Evolutionary conservation across 1,284 basidiomycete genomes (phyloP), one percentile per base, ranked within the genome.

Genomic region (Tremellales sp.): DNA sequence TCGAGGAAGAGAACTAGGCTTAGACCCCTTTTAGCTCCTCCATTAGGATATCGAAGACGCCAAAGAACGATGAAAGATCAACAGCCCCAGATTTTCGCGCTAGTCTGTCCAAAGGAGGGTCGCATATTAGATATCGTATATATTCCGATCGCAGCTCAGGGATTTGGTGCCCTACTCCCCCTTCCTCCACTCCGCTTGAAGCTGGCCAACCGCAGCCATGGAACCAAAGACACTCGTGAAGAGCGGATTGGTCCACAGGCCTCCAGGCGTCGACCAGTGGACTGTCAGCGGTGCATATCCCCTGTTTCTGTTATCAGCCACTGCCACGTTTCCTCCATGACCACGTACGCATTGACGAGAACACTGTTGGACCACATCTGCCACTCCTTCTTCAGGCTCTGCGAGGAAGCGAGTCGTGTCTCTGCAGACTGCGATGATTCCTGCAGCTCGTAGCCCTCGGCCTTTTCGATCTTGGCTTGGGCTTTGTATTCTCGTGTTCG

Each of bases 221-320:
- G 52, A 51, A 18, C 69, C 69, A 21, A 70, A 57, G 5, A 48
- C 47, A 14, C 58, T 56, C 1, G 65, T 65, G 38, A 65, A 55
- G 24, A 64, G 53, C 3, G 66, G 64, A 45, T 53, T 64, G 13
- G 57, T 43, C 71, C 71, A 72, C 8, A 71, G 51, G 2, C 66
- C 67, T 21, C 63, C 63, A 8, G 57, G 54, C 0, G 59, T 55
- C 3, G 63, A 66, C 71, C 71, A 73, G 50, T 73, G 71, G 21
- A 71, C 34, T 0, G 71, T 73, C 31, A 73, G 53, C 2, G 71
- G 71, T 7, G 68, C 61, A 42, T 68, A 73, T 25, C 61, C 70
- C 39, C 66, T 70, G 49, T 18, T 1, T 14, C 19, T 29, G 25
- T 9, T 2, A 36, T 36, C 12, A 45, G 43, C 16, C 14, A 21